A percentile compares a stretch with the other conserved stretches of the same genome.
Evolutionary conservation across 352 stramenopile genomes (phyloP).

Genomic region (Hyaloperonospora brassicae): DNA sequence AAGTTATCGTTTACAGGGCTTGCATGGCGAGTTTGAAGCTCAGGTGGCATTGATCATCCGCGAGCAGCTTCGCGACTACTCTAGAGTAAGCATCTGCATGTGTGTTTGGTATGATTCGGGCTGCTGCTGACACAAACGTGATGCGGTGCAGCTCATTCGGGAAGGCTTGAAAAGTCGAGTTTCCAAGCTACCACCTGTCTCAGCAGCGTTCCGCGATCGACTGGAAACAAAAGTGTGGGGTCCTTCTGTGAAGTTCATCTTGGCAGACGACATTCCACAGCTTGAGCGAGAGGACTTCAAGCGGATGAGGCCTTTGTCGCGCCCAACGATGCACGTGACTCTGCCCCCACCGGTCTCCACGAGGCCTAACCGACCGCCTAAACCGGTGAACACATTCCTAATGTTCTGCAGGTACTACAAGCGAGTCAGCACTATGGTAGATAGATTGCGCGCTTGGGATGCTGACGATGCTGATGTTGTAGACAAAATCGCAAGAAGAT

Average conservation of each 20-base stretch:
- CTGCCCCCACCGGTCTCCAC: slow-evolving; percentile 16
- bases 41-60: slow-evolving; percentile 72
- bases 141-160: slow-evolving; percentile 44
- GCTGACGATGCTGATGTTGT: slow-evolving; percentile 3
- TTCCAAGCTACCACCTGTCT: slow-evolving; percentile 48
- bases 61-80: slow-evolving; percentile 70
- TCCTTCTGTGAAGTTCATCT: slow-evolving; percentile 64
- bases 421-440: neutral
- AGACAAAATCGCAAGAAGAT: slow-evolving; percentile 77
- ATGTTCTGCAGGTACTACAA: slow-evolving; percentile 62
- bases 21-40: slow-evolving; percentile 72
- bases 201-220: slow-evolving; percentile 49
- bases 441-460: neutral
- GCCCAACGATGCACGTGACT: slow-evolving; percentile 33
- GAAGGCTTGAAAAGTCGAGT: slow-evolving; percentile 58
- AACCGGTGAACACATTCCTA: slow-evolving; percentile 79
- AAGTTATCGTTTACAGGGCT: slow-evolving; percentile 29
- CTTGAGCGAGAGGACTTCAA: slow-evolving; percentile 76
- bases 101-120: neutral
- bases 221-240: slow-evolving; percentile 53
- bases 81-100: slow-evolving; percentile 30
- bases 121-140: slow-evolving; percentile 6
- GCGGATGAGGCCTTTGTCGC: slow-evolving; percentile 59
- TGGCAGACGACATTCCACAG: slow-evolving; percentile 64
- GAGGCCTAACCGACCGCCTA: slow-evolving; percentile 65